Base-by-base conservation (phyloP, 1,284 basidiomycete genomes). In the Trichosporon faecale region DNA sequence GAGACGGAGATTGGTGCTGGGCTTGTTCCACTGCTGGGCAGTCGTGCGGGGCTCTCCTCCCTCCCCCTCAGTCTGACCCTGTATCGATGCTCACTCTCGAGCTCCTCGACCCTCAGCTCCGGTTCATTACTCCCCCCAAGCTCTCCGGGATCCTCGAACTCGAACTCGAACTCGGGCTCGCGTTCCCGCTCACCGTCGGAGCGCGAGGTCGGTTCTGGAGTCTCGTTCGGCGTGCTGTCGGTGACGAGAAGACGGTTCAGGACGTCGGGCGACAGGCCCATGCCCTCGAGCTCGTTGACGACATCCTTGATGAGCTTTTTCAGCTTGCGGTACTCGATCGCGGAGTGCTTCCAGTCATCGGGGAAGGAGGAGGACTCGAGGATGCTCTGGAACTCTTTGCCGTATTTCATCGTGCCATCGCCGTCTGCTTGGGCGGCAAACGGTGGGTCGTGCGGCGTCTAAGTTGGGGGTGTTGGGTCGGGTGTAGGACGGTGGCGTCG, bases 231-330 rank as follows among this genome's bases (percentile, higher is more conserved):
- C n/a, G n/a, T n/a, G n/a, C n/a, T 69, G 44, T 79, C 77, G 8
- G 80, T 77, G 3, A 86, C 84, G 21, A 88, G 80, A 8, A 88
- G 81, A 65, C 85, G 84, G 65, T 86, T 82, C n/a, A 89, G 83
- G 0, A 89, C 85, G 6, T 86, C 84, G 0, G 86, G 91, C 63
- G 88, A 88, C 3, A 96, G 85, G 8, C 94, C 95, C 66, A 95
- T 85, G 7, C 88, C 86, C 8, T 89, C 87, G 33, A 98, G 89
- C 82, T 98, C 95, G 18, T 86, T 84, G 0, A 92, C 93, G 63
- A 95, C 89, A 79, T 91, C 88, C 77, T 94, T 93, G 79, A 98
- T 94, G 66, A 97, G 86, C 78, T 94, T 95, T 84, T 98, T 98
- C 74, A 98, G 89, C 85, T 91, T 89, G 60, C 92, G 87, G 80